Base-by-base conservation (phyloP, 2,329 filamentous ascomycete genomes). In the Verticillium nubilum region DNA sequence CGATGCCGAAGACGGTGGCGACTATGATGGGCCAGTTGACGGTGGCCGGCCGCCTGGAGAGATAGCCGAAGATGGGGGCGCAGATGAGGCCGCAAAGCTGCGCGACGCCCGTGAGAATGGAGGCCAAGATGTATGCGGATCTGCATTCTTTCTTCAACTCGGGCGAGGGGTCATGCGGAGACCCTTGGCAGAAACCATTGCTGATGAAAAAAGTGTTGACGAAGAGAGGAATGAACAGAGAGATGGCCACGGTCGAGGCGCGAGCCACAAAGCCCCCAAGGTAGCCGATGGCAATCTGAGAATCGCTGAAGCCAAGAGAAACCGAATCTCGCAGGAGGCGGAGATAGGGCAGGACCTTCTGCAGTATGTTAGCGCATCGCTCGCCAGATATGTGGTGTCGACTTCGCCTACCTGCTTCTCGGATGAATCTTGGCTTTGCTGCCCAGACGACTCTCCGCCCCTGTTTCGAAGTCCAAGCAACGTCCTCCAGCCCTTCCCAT, bases 181-280 rank as follows among this genome's bases (percentile, higher is more conserved):
- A 83, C 17, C 84, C 85, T 47, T 86, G 82, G 76, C 95, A 98
- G 65, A 90, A 88, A 2, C 92, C 93, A 58, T 89, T 88, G 55
- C 80, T 78, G 63, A 94, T 90, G 73, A 94, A 98, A 73, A 91
- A 97, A 26, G 91, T 88, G 71, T 98, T 98, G 67, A 97, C 86
- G 70, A 90, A 96, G 2, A 99, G 83, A 0, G 95, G 95, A 58
- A 99, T 90, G 75, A 98, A 99, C 5, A 98, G 84, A 0, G 92
- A 96, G 64, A 99, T 96, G 57, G 91, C 94, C 5, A 99, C 95
- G 0, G 92, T 97, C 0, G 93, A 97, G 7, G 95, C 93, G 59
- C 95, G 87, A 10, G 93, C 94, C 2, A 99, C 94, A 68, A 98
- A 97, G 1, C 95, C 95, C 63, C 94, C 95, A 0, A 98, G 78